Evolutionary conservation across 2,329 filamentous ascomycete species (phyloP).

Genomic region (Rasamsonia emersonii): DNA sequence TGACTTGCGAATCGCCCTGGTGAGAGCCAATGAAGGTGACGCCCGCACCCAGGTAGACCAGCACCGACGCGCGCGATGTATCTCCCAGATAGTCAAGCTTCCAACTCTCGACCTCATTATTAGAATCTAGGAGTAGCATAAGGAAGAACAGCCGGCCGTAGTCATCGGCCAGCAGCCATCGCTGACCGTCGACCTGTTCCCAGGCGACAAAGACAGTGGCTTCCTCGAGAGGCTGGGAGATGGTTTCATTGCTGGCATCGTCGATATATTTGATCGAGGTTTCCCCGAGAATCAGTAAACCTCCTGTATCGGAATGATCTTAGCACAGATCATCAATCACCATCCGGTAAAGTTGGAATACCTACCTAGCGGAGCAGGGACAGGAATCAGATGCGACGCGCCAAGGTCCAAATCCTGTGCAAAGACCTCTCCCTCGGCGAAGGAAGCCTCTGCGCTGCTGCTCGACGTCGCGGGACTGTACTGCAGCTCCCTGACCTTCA

Average conservation of each 20-base stretch:
- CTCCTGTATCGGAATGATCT: conserved; percentile 52
- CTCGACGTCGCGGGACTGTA: conserved; percentile 39
- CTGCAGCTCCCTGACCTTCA: conserved; percentile 48
- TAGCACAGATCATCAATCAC: conserved; percentile 42
- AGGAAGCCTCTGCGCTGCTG: conserved; percentile 44
- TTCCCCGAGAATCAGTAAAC: conserved; percentile 67
- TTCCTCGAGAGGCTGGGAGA: conserved; percentile 58
- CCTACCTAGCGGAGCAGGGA: conserved; percentile 47
- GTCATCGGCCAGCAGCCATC: conserved; percentile 85
- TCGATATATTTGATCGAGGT: conserved; percentile 80
- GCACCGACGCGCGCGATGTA: conserved; percentile 65
- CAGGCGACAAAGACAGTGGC: conserved; percentile 86
- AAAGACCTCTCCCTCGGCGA: conserved; percentile 45
- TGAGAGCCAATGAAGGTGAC: conserved; percentile 84
- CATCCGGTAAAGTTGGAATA: conserved; percentile 4
- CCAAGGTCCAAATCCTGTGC: conserved; percentile 50
- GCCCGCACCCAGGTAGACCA: conserved; percentile 63
- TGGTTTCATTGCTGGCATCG: conserved; percentile 58
- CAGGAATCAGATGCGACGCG: conserved; percentile 53
- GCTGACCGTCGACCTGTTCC: conserved; percentile 71
- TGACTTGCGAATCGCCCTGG: conserved; percentile 82
- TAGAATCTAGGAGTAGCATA: conserved; percentile 59
- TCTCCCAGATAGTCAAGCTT: conserved; percentile 57
- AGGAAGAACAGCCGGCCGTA: conserved; percentile 81
- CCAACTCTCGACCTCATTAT: conserved; percentile 63